Evolutionary conservation across 169 alveolate species (phyloP).

Genomic region (Perkinsus olseni): DNA sequence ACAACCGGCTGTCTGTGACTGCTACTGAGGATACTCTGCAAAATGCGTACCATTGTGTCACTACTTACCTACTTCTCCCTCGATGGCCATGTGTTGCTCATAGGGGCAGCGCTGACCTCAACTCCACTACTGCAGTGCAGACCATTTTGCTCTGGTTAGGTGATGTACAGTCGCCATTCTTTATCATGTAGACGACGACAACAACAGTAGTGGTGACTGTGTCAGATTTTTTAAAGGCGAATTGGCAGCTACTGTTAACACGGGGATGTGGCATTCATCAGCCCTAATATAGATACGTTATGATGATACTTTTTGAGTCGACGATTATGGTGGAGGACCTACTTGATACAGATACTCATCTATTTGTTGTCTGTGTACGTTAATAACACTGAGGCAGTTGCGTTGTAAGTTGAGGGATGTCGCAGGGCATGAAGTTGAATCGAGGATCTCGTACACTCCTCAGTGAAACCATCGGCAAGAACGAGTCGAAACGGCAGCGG

Average conservation of each 20-base stretch:
- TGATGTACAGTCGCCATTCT: background rate
- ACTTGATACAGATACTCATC: background rate
- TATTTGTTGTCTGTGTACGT: background rate
- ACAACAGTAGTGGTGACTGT: background rate
- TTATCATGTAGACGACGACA: background rate
- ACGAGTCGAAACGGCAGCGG: no score
- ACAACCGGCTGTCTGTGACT: background rate
- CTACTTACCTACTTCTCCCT: background rate
- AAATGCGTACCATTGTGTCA: background rate
- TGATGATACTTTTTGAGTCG: background rate
- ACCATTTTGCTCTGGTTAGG: background rate
- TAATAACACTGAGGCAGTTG: background rate
- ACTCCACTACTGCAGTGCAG: background rate
- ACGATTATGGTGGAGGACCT: background rate
- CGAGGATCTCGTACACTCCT: no score
- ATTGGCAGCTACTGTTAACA: background rate
- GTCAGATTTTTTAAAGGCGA: background rate
- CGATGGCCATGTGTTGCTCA: background rate
- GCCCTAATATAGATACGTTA: background rate
- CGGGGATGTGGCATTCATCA: background rate
- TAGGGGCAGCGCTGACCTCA: background rate
- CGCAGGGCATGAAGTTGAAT: no score
- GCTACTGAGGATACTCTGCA: background rate
- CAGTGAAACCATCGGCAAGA: no score
- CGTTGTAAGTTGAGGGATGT: background rate